Conservation (phyloP, 306 rosid genomes). For the Mimosa bimucronata region DNA sequence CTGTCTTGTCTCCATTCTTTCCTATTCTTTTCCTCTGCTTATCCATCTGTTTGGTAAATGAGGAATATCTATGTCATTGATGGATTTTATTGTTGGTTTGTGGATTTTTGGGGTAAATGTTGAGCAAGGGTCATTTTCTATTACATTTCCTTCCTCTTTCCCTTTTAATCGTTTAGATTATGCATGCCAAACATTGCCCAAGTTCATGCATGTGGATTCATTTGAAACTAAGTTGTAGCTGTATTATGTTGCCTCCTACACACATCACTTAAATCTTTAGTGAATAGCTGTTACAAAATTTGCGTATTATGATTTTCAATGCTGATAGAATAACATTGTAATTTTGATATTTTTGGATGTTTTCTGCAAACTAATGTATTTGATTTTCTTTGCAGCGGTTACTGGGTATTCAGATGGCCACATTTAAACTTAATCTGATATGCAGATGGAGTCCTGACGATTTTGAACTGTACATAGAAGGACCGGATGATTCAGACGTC, state of each 20-base stretch:
- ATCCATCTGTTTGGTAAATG: not conserved
- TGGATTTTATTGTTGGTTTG: not conserved
- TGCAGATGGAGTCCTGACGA: slow-evolving; percentile 86
- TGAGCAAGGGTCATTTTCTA: not conserved
- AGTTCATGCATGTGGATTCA: slow-evolving; percentile 14
- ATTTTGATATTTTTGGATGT: not conserved
- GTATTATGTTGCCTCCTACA: not conserved
- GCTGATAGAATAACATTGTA: not conserved
- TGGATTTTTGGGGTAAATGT: not conserved
- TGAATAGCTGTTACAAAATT: not conserved
- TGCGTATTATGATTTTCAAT: not conserved
- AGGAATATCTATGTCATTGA: not conserved
- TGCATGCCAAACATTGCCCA: not conserved
- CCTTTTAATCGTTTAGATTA: not conserved
- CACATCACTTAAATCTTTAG: not conserved
- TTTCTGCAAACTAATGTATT: not conserved
- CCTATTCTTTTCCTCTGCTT: not conserved
- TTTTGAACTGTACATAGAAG: slow-evolving; percentile 66
- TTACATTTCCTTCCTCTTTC: not conserved
- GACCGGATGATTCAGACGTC: slow-evolving; percentile 75
- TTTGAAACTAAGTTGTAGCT: not conserved
- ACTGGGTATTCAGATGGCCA: slow-evolving; percentile 79
- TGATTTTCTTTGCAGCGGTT: slow-evolving; percentile 64
- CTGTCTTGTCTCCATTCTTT: not conserved
- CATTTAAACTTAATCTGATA: slow-evolving; percentile 70